These are phyloP conservation scores for Talaromyces albobiverticillius DNA, from an alignment of 2,329 filamentous ascomycete genomes.

Conservation along the genomic window DNA sequence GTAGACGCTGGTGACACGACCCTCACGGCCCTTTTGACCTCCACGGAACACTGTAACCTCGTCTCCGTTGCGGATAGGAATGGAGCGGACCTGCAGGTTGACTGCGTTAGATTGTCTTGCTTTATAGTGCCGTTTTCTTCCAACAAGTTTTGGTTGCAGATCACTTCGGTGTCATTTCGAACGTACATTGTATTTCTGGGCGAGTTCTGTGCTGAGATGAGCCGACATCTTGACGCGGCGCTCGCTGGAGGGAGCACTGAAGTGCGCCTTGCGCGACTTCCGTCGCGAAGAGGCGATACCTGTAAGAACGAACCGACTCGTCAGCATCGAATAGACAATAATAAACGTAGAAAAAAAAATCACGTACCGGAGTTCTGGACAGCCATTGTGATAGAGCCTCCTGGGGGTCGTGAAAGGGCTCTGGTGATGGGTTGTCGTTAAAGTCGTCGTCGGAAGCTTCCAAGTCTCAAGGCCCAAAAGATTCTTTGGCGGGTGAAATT, in stretches of 20 bases:
- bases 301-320: constrained; percentile 20
- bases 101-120: constrained; percentile 17
- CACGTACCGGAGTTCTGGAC: background rate
- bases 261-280: constrained; percentile 99
- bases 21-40: constrained; percentile 94
- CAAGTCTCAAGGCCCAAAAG: background rate
- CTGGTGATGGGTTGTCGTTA: background rate
- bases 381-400: background rate
- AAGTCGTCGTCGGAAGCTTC: background rate
- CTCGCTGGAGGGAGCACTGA: constrained; percentile 88
- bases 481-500: background rate
- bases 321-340: constrained; percentile 13
- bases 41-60: constrained; percentile 92
- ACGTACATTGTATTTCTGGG: constrained; percentile 97
- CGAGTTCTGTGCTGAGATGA: constrained; percentile 91
- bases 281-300: constrained; percentile 71
- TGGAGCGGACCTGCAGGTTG: constrained; percentile 19
- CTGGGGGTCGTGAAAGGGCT: background rate
- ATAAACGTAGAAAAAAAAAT: background rate
- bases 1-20: constrained; percentile 97
- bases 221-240: constrained; percentile 97
- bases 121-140: background rate
- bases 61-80: constrained; percentile 93
- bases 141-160: background rate
- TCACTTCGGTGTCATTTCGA: background rate